phyloP scores from a whole-genome alignment of 768 basidiomycete genomes.

The Trametes cingulata region DNA sequence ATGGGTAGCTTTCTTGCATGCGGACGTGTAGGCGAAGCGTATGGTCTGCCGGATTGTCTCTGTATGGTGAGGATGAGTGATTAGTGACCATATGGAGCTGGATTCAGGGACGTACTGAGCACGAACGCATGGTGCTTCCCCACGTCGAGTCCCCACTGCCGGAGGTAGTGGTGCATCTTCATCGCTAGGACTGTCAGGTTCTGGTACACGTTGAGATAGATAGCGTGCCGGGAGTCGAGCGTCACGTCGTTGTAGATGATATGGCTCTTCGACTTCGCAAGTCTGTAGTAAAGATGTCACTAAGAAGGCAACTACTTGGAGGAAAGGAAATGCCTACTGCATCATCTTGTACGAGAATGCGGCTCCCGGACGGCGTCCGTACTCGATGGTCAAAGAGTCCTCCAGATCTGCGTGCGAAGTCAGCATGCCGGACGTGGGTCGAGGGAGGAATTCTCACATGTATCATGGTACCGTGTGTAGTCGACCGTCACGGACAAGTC shows the following conservation, averaged over 20 bases:
- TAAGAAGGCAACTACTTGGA: not conserved
- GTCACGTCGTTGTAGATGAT: constrained; percentile 75
- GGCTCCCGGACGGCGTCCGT: constrained; percentile 62
- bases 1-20: constrained; percentile 46
- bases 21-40: constrained; percentile 52
- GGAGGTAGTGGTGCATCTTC: constrained; percentile 85
- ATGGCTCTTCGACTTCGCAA: constrained; percentile 74
- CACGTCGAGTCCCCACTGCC: constrained; percentile 53
- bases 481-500: constrained; percentile 81
- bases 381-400: constrained; percentile 72
- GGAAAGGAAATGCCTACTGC: constrained; percentile 45
- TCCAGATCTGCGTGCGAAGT: constrained; percentile 47
- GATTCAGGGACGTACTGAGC: constrained; percentile 43
- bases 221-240: constrained; percentile 61
- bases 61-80: constrained; percentile 28
- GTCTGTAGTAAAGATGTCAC: constrained; percentile 39
- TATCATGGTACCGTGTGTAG: constrained; percentile 65
- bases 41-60: constrained; percentile 66
- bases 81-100: not conserved
- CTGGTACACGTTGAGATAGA: constrained; percentile 85
- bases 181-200: constrained; percentile 80
- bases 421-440: not conserved
- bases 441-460: constrained; percentile 43
- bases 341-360: constrained; percentile 74
- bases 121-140: constrained; percentile 52